Base-by-base conservation (phyloP, 2,329 filamentous ascomycete species). In the Madurella mycetomatis region DNA sequence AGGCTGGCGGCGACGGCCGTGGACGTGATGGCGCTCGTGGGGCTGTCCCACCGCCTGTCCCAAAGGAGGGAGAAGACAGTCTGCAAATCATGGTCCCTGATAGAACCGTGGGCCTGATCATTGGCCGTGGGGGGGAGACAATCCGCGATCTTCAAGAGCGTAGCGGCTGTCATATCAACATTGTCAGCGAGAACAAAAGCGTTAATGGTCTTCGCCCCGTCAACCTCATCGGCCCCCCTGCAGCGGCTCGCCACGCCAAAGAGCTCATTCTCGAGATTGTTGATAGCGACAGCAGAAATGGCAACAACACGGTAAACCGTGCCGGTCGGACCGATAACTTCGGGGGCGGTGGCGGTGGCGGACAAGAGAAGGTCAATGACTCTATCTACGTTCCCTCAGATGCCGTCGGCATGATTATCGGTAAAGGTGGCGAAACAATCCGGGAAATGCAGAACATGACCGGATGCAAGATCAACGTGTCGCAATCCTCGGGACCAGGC, bases 1-100 rank as follows among this genome's bases (percentile, higher is more conserved):
- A 71, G 34, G 4, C 34, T 15, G 74, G 72, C 58, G 69, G 62
- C 53, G 69, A 71, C 13, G 71, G 69, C n/a, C 58, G 58, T 45
- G 62, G 37, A 13, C 54, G 63, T 39, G 64, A 59, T 13, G 69
- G 68, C 9, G 62, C 69, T n/a, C 55, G 51, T 16, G 57, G 53
- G 40, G 49, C 60, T 15, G 60, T 52, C 17, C 54, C 58, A 17
- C 64, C 66, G 11, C 73, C 78, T 49, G 78, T 81, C 42, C 76
- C 88, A 55, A 83, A 86, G 57, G 88, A 92, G 56, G 88, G 87
- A 56, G 91, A 95, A 69, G 88, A 92, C 63, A 89, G 85, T 66
- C 85, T 91, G 67, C 90, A 95, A 71, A 95, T 96, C 65, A 94
- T 95, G 88, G 91, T 96, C 16, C 91, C 91, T 45, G 91, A 96